These are phyloP conservation scores for Auricularia sp. DNA, from an alignment of 768 basidiomycete genomes.

Conservation along the genomic window DNA sequence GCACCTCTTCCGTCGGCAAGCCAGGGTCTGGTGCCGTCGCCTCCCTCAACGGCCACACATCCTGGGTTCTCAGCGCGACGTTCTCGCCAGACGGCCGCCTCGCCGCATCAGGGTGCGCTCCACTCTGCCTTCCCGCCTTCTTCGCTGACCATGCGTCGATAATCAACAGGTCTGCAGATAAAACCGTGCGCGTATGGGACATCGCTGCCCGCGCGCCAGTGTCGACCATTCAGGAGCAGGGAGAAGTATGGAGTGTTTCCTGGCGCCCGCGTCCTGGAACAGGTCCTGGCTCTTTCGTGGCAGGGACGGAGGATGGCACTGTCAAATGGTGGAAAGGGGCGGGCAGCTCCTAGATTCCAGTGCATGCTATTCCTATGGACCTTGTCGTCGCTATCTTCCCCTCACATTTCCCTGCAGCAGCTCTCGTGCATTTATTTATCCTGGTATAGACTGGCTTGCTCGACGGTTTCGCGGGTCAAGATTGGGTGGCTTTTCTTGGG, in stretches of 20 bases:
- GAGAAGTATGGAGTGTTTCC: constrained; percentile 76
- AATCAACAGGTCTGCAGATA: constrained; percentile 61
- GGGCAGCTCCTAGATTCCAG: constrained; percentile 26
- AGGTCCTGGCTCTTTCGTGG: constrained; percentile 57
- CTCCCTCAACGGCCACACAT: constrained; percentile 76
- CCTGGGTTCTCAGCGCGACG: constrained; percentile 80
- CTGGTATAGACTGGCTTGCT: neutral
- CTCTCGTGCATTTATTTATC: neutral
- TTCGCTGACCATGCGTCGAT: neutral
- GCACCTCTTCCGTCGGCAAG: constrained; percentile 48
- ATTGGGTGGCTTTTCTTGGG: neutral
- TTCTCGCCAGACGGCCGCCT: constrained; percentile 74
- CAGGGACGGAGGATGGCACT: constrained; percentile 63
- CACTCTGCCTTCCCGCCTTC: neutral
- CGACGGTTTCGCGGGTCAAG: neutral
- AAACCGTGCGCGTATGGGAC: constrained; percentile 83
- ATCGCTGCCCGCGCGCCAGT: constrained; percentile 62
- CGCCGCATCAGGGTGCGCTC: constrained; percentile 65
- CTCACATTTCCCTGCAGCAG: neutral
- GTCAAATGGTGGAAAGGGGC: constrained; percentile 74
- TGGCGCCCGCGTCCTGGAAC: constrained; percentile 60
- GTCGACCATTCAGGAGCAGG: constrained; percentile 65
- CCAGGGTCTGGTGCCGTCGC: constrained; percentile 71
- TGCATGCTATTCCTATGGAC: neutral
- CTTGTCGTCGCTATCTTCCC: neutral